phyloP scores from a whole-genome alignment of 164 flowering plant genomes.

The Vitis rupestris region DNA sequence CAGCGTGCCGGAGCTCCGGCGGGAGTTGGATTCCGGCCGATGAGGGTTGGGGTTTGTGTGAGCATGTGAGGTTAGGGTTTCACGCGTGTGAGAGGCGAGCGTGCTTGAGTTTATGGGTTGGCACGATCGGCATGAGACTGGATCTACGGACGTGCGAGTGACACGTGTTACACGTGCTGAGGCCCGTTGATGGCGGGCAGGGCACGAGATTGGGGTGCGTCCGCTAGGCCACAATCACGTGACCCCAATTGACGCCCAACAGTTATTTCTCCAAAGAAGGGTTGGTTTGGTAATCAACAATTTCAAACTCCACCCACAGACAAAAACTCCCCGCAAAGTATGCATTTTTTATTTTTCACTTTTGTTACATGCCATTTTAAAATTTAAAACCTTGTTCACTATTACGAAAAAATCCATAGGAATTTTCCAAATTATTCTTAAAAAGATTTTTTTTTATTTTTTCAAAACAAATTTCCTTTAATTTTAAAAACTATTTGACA shows the following conservation, averaged over 20 bases:
- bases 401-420: no score
- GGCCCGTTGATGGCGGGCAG: not conserved
- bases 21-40: conserved; percentile 20
- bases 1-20: conserved; percentile 8
- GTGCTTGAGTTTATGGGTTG: conserved; percentile 20
- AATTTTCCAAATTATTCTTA: no score
- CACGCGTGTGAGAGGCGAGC: conserved; percentile 32
- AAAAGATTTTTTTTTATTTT: no score
- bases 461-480: no score
- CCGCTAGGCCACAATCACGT: conserved; percentile 1
- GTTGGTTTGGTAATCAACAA: no score
- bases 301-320: no score
- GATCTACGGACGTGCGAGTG: conserved; percentile 6
- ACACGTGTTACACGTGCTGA: conserved; percentile 25
- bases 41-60: conserved; percentile 1
- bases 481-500: no score
- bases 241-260: not conserved
- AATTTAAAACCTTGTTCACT: no score
- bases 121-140: conserved; percentile 34
- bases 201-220: conserved; percentile 7
- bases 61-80: conserved; percentile 27
- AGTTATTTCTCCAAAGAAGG: no score
- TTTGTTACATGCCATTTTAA: no score
- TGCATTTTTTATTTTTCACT: no score
- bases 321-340: no score